These are phyloP conservation scores for Phaffomyces opuntiae DNA, from an alignment of 805 yeast genomes.

Conservation along the genomic window DNA sequence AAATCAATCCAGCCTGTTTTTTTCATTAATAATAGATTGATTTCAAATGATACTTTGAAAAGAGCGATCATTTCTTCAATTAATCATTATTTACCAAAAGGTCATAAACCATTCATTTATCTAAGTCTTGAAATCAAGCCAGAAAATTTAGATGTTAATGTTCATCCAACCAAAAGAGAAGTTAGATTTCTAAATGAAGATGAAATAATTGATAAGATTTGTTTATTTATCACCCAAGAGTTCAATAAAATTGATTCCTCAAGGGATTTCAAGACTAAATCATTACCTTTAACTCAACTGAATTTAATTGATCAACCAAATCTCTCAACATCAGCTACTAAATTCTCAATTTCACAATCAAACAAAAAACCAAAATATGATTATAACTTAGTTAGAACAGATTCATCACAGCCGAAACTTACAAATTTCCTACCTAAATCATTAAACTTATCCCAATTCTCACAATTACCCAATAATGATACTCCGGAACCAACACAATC, in stretches of 20 bases:
- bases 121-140: slow-evolving; percentile 63
- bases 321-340: not conserved
- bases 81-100: slow-evolving; percentile 61
- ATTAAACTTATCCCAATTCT: not conserved
- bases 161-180: slow-evolving; percentile 93
- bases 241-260: slow-evolving; percentile 57
- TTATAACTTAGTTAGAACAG: slow-evolving; percentile 65
- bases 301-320: not conserved
- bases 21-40: slow-evolving; percentile 81
- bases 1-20: slow-evolving; percentile 63
- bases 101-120: slow-evolving; percentile 71
- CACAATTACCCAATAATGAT: not conserved
- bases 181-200: slow-evolving; percentile 82
- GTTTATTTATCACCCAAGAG: slow-evolving; percentile 39
- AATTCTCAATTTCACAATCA: not conserved
- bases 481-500: not conserved
- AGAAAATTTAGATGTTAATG: slow-evolving; percentile 77
- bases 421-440: slow-evolving; percentile 27
- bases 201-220: slow-evolving; percentile 65
- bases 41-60: slow-evolving; percentile 72
- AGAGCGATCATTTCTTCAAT: slow-evolving; percentile 50
- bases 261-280: slow-evolving; percentile 62
- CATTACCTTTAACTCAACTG: slow-evolving; percentile 28
- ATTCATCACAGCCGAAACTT: slow-evolving; percentile 53
- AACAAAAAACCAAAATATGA: slow-evolving; percentile 40